Evolutionary conservation across 148 eudicot species (phyloP), one percentile per base, ranked within the genome.

Genomic region (Arctostaphylos glauca): DNA sequence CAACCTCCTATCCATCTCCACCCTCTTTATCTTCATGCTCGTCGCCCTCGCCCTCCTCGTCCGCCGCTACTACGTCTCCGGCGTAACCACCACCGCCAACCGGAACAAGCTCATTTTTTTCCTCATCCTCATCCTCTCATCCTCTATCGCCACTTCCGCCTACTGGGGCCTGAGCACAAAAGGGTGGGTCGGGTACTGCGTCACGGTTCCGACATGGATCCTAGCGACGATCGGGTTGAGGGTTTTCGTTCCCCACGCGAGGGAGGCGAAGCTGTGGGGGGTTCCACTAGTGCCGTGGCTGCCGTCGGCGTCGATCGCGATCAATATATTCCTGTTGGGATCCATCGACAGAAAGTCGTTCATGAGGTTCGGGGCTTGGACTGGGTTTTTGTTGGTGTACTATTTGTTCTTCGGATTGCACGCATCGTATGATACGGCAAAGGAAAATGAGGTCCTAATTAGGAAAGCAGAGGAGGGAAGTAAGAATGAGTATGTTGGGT

Each of bases 261-360:
- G 87, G 56, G 25, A 72, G 0, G 90, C 96, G 0, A 91, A 71
- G 79, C 3, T 84, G 0, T 93, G 94, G 94, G 96, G 95, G 3
- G 93, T 86, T 1, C 98, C 97, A 1, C 60, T 91, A 48, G 91
- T 94, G 56, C 97, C 97, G 0, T 94, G 92, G 92, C 44, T 93
- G 25, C 96, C 96, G 5, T 91, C 96, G 0, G 78, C 83, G 0
- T 86, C 89, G 4, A 85, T 93, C 13, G 87, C 88, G 4, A 85
- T 93, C 15, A 93, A 93, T 56, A 70, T 70, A 41, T 70, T 72
- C 52, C 52, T 44, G 48, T 18, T 72, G 12, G 76, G 76, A 7
- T 72, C 76, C 4, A 72, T 72, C 21, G 50, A 72, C 18, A 72
- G 3, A 2, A 21, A 43, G 18, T 72, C 76, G 23, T 72, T 72